Conservation (phyloP, 2,329 filamentous ascomycete species). For the Venturia pyrina region DNA sequence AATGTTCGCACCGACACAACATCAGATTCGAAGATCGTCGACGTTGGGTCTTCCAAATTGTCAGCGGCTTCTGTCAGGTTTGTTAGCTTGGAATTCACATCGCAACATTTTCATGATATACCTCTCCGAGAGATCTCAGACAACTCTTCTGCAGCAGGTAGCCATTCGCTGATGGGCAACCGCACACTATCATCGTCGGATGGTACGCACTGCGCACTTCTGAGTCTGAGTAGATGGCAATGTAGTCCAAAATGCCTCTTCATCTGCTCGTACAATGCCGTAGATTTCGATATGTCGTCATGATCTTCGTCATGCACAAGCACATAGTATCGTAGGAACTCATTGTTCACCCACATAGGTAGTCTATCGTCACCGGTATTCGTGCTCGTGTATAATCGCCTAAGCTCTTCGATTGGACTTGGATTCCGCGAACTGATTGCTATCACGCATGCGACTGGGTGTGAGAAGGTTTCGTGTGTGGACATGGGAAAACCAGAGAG, state of each 20-base stretch:
- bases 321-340: conserved; percentile 93
- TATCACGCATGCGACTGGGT: conserved; percentile 89
- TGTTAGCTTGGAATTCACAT: neutral
- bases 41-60: conserved; percentile 59
- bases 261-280: conserved; percentile 93
- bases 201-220: conserved; percentile 74
- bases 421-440: conserved; percentile 85
- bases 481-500: conserved; percentile 69
- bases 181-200: conserved; percentile 85
- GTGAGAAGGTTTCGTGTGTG: conserved; percentile 85
- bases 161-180: conserved; percentile 77
- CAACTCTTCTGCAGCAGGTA: conserved; percentile 77
- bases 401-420: conserved; percentile 75
- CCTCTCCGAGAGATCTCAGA: conserved; percentile 58
- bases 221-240: conserved; percentile 79
- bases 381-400: conserved; percentile 76
- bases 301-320: conserved; percentile 92
- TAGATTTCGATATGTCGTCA: conserved; percentile 84
- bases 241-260: conserved; percentile 95
- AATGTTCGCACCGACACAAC: conserved; percentile 79
- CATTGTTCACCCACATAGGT: conserved; percentile 78
- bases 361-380: conserved; percentile 63
- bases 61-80: conserved; percentile 47
- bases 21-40: conserved; percentile 87
- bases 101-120: conserved; percentile 20